phyloP scores from a whole-genome alignment of 2,329 filamentous ascomycete species.

The Pestalotiopsis sp. region DNA sequence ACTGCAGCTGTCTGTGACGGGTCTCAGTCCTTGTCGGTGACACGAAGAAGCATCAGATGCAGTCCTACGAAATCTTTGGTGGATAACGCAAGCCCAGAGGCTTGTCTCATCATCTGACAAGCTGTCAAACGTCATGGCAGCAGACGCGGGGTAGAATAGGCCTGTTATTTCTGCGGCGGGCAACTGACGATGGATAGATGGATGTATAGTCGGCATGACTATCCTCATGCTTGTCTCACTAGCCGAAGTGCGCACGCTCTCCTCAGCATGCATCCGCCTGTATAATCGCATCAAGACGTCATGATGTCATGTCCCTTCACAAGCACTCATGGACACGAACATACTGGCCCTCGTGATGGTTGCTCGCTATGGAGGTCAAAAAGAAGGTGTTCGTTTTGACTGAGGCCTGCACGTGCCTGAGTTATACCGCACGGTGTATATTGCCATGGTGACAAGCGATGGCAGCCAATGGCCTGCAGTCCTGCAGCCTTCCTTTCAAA shows the following conservation, averaged over 20 bases:
- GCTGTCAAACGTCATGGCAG: not conserved
- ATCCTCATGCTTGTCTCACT: not conserved
- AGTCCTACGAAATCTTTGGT: not conserved
- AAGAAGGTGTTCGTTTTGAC: not conserved
- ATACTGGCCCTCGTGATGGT: not conserved
- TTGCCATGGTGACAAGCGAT: not conserved
- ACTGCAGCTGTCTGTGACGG: not conserved
- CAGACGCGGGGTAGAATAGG: not conserved
- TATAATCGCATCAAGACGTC: too few relatives aligned
- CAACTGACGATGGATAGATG: not conserved
- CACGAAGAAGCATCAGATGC: not conserved
- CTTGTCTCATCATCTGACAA: not conserved
- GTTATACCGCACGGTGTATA: not conserved
- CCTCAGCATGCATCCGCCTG: too few relatives aligned
- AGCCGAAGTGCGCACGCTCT: not conserved
- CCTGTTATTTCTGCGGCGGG: not conserved
- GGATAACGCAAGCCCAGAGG: not conserved
- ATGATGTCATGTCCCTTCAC: too few relatives aligned
- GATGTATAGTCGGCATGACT: too few relatives aligned
- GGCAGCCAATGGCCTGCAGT: not conserved
- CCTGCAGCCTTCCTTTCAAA: not conserved
- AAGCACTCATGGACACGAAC: not conserved
- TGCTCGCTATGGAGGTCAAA: not conserved
- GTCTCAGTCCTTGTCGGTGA: not conserved
- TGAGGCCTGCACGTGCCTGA: not conserved